Base-by-base conservation (phyloP, 2,329 filamentous ascomycete species). In the Pezizomycotina sp. region DNA sequence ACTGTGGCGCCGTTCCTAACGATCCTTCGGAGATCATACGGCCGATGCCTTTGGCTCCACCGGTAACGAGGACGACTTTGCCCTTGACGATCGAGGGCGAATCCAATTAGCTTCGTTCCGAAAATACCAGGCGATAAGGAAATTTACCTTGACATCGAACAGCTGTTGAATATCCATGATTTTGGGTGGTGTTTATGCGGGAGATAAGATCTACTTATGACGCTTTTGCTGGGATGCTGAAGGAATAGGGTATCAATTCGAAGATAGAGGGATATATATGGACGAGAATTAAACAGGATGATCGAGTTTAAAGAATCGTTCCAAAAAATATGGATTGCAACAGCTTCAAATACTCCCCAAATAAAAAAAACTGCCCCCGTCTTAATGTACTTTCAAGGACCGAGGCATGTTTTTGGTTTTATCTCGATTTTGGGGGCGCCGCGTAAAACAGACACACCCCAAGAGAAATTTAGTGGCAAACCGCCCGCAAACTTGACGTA, bases 1-100 rank as follows among this genome's bases (percentile, higher is more conserved):
- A 80, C 75, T 45, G 68, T 75, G 39, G 68, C 66, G 38, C 71
- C 70, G 55, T 74, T 75, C 38, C 61, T 53, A n/a, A 75, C 62
- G 56, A 73, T 38, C 70, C 73, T 38, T 71, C 61, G 20, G 69
- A 67, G 45, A 77, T 77, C 72, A 77, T 77, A 41, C 66, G 67
- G 10, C 73, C 73, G 45, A 77, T 69, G 46, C 71, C 48, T 45
- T 52, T 51, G 32, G 48, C 52, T 51, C 60, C 65, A 45, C 68
- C 68, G 4, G 68, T 71, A 34, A 71, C 60, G 40, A 71, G 62
- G 48, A 69, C 65, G 34, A 68, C 64, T 58, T 71, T 72, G 54
- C 59, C 66, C 62, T 67, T 43, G 19, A 25, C 14, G 25, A 31
- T 29, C 16, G 27, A 25, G 13, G 9, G n/a, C 34, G 12, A 31